phyloP scores from a whole-genome alignment of 495 filamentous ascomycete genomes.

The Aspergillus baeticus region DNA sequence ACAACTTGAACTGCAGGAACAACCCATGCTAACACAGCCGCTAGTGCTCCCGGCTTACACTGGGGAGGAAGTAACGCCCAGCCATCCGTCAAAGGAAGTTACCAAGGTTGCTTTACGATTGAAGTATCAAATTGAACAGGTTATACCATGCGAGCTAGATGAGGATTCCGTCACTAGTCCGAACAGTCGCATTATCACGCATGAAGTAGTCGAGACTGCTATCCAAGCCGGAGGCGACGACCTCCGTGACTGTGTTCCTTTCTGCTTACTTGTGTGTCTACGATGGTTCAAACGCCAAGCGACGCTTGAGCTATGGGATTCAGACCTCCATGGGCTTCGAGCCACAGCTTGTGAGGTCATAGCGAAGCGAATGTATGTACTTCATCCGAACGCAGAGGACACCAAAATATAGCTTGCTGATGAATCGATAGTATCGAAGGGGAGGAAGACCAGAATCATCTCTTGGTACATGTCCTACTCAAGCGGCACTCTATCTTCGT shows the following conservation, averaged over 20 bases:
- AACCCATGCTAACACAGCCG: conserved; percentile 22
- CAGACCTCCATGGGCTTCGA: conserved; percentile 74
- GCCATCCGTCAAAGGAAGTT: conserved; percentile 69
- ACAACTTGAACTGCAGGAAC: neutral
- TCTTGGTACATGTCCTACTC: conserved; percentile 80
- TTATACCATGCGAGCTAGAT: conserved; percentile 84
- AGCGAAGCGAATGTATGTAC: conserved; percentile 80
- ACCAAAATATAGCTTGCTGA: conserved; percentile 8
- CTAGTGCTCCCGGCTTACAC: conserved; percentile 38
- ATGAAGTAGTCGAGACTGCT: conserved; percentile 72
- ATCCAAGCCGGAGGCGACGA: conserved; percentile 77
- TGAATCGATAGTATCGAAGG: conserved; percentile 63
- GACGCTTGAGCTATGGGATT: conserved; percentile 82
- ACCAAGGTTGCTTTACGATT: conserved; percentile 85
- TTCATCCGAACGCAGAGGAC: neutral
- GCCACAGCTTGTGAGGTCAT: conserved; percentile 90
- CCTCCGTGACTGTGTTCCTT: conserved; percentile 74
- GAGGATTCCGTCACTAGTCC: conserved; percentile 67
- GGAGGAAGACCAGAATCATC: conserved; percentile 71
- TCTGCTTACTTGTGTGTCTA: conserved; percentile 82
- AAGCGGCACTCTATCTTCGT: conserved; percentile 84
- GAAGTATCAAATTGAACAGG: conserved; percentile 86
- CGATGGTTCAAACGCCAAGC: conserved; percentile 89
- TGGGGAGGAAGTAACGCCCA: conserved; percentile 26
- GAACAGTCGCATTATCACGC: conserved; percentile 82